Base-by-base conservation (phyloP, 768 basidiomycete species). In the Paxillus rubicundulus region DNA sequence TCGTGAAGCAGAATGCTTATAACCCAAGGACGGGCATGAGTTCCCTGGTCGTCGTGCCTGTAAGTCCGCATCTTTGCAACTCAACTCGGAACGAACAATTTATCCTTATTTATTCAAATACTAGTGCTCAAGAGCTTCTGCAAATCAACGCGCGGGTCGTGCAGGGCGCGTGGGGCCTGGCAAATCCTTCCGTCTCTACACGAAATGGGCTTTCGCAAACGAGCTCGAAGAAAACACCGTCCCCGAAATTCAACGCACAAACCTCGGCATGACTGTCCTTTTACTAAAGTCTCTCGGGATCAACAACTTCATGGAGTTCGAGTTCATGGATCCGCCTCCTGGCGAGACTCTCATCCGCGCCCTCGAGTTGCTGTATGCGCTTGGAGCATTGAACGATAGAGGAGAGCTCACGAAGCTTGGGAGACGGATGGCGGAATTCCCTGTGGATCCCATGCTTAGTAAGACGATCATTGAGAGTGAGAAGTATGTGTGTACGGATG, bases 1-100 rank as follows among this genome's bases (percentile, higher is more conserved):
- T 24, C 3, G 24, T 24, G 24, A 24, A 24, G 76, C 97, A 99
- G 67, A 98, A 99, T 69, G 89, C 93, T 37, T 99, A 97, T 68
- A 99, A 99, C 70, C 97, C 97, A 2, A 81, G 95, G 63, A 97
- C 97, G 40, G 96, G 97, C 13, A 99, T 99, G 97, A 94, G 92
- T 9, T 96, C 94, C 1, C 77, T 99, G 13, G 84, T 93, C 13
- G 93, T 99, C 32, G 95, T 98, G 47, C 97, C 97, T 0, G 92
- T 95, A 56, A 71, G 88, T 79, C 24, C 28, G 28, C n/a, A 4
- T 40, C 37, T 21, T 38, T 41, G 33, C n/a, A n/a, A 49, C 28
- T n/a, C n/a, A n/a, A 27, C 24, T 37, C 52, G 34, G 20, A 47
- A 34, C 34, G 36, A 92, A 18, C 34, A 17, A 27, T 32, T 1